Percentiles rank a stretch among this genome's conserved stretches.
Evolutionary conservation across 352 stramenopile genomes (phyloP).

Genomic region (Saprolegnia diclina): DNA sequence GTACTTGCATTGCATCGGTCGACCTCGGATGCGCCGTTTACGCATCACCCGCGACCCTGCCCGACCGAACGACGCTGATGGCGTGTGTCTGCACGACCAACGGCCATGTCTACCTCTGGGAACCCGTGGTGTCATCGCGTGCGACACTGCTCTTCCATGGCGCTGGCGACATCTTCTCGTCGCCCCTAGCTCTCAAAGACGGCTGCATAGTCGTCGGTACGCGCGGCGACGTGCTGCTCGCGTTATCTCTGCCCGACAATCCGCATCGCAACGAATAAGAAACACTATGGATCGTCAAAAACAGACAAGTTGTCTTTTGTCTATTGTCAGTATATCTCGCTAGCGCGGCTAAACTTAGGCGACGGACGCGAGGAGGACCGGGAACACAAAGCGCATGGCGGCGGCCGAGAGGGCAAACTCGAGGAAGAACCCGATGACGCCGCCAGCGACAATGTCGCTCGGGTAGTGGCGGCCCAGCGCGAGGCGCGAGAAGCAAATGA

Average conservation of each 20-base stretch:
- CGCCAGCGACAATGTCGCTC: constrained; percentile 59
- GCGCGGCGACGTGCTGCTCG: background rate
- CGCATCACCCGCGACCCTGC: constrained; percentile 5
- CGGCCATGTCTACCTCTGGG: constrained; percentile 1
- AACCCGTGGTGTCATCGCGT: background rate
- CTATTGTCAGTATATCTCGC: too few species aligned
- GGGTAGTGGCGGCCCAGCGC: constrained; percentile 78
- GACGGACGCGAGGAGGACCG: background rate
- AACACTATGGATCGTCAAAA: background rate
- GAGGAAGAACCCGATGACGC: constrained; percentile 52
- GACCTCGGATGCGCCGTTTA: constrained; percentile 4
- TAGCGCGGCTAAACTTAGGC: background rate
- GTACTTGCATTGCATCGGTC: background rate
- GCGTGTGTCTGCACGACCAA: background rate
- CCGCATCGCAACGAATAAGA: background rate
- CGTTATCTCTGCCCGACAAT: background rate
- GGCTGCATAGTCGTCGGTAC: constrained; percentile 3
- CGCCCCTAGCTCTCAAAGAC: background rate
- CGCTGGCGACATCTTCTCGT: constrained; percentile 9
- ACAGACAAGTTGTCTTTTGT: too few species aligned
- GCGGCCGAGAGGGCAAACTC: constrained; percentile 46
- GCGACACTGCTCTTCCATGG: background rate
- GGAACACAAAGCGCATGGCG: constrained; percentile 30
- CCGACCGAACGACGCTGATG: background rate
- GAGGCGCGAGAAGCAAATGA: constrained; percentile 75